Conservation (phyloP, 805 yeast genomes). For the Dipodascopsis uninucleata region DNA sequence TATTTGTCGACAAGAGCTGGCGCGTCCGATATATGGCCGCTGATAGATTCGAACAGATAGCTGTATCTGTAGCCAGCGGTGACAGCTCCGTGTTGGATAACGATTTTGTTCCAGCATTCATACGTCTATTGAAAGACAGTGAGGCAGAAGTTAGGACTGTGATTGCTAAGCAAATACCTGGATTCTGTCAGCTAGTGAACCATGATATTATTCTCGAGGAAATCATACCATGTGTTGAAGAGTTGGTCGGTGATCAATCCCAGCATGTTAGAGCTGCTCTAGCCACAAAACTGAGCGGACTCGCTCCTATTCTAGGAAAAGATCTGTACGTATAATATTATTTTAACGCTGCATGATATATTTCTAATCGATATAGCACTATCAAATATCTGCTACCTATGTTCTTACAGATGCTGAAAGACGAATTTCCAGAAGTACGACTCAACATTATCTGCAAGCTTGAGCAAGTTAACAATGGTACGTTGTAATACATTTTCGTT, state of each 20-base stretch:
- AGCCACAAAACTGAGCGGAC: constrained; percentile 80
- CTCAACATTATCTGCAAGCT: constrained; percentile 89
- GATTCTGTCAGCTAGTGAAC: constrained; percentile 36
- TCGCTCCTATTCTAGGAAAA: constrained; percentile 81
- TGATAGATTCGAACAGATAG: constrained; percentile 78
- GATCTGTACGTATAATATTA: constrained; percentile 39
- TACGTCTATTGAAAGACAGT: constrained; percentile 76
- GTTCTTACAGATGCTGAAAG: constrained; percentile 88
- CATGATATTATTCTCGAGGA: constrained; percentile 57
- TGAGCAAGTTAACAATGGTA: constrained; percentile 74
- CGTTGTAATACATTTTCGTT: background rate
- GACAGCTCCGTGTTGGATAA: constrained; percentile 43
- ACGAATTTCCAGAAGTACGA: constrained; percentile 94
- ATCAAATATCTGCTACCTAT: constrained; percentile 80
- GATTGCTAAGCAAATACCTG: constrained; percentile 83
- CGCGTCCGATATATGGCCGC: constrained; percentile 98
- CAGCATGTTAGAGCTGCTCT: constrained; percentile 91
- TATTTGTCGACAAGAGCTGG: constrained; percentile 91
- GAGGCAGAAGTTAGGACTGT: constrained; percentile 98
- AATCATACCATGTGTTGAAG: constrained; percentile 78
- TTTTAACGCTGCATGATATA: background rate
- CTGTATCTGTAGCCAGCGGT: constrained; percentile 55
- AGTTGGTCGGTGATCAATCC: constrained; percentile 81
- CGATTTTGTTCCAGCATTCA: constrained; percentile 64
- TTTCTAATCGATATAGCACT: constrained; percentile 44